phyloP scores from a whole-genome alignment of 257 asterid genomes.

The Plantago major region DNA sequence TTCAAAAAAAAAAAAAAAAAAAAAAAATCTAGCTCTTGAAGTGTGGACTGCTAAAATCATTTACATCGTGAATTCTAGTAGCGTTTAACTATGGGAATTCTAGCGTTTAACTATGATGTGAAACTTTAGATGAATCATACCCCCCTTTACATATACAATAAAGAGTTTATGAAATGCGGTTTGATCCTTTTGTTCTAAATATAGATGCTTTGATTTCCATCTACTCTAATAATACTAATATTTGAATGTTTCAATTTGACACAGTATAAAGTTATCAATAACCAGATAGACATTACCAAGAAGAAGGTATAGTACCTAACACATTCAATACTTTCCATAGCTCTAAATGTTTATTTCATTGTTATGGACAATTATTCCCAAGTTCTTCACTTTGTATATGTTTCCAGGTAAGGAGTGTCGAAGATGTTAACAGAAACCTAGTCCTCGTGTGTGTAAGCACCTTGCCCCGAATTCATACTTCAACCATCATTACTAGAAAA shows the following conservation, averaged over 20 bases:
- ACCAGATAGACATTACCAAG: conserved; percentile 62
- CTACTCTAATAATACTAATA: not conserved
- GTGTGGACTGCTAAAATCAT: too few species aligned
- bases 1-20: too few species aligned
- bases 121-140: too few species aligned
- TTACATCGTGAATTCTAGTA: too few species aligned
- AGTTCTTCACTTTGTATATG: not conserved
- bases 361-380: not conserved
- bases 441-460: conserved; percentile 60
- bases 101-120: too few species aligned
- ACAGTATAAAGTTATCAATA: conserved; percentile 60
- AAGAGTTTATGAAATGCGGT: not conserved
- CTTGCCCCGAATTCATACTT: not conserved
- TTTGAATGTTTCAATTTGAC: conserved; percentile 1
- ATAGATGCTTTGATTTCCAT: not conserved
- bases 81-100: too few species aligned
- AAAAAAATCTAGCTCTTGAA: too few species aligned
- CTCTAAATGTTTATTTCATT: not conserved
- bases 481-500: not conserved
- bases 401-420: conserved; percentile 64
- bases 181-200: not conserved
- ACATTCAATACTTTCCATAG: not conserved
- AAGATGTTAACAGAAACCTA: conserved; percentile 70
- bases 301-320: conserved; percentile 57
- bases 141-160: too few species aligned